phyloP scores from a whole-genome alignment of 192 early-diverging fungal genomes.

The Gryganskiella cystojenkinii region DNA sequence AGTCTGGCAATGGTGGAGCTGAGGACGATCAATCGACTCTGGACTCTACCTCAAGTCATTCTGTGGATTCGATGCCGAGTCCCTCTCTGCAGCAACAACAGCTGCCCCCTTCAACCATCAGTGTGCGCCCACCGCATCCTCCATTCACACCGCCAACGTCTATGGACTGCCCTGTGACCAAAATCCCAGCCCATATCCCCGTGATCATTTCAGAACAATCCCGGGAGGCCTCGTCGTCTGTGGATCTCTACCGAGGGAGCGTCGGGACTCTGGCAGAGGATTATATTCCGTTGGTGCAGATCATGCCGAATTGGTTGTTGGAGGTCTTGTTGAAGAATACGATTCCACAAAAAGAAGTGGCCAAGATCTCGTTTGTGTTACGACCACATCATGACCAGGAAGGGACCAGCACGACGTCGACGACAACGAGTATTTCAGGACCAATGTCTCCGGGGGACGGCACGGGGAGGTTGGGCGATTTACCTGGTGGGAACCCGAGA shows the following conservation, averaged over 20 bases:
- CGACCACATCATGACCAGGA: conserved; percentile 69
- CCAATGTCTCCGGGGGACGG: neutral
- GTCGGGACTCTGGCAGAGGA: conserved; percentile 63
- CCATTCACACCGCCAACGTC: conserved; percentile 55
- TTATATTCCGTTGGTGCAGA: conserved; percentile 66
- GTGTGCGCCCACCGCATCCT: conserved; percentile 34
- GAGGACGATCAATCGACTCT: conserved; percentile 34
- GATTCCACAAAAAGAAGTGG: conserved; percentile 74
- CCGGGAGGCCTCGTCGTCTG: conserved; percentile 72
- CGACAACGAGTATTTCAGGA: conserved; percentile 1
- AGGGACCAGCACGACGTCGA: too few species aligned
- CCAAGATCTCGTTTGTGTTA: conserved; percentile 88
- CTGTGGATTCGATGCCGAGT: conserved; percentile 10
- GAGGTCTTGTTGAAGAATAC: conserved; percentile 84
- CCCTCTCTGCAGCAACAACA: conserved; percentile 17
- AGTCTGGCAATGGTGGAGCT: neutral
- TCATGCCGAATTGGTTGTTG: conserved; percentile 87
- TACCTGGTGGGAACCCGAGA: conserved; percentile 66
- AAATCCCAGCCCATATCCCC: conserved; percentile 72
- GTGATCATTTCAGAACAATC: conserved; percentile 84
- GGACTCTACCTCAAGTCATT: conserved; percentile 21
- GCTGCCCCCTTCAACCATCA: conserved; percentile 19
- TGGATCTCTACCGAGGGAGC: conserved; percentile 79
- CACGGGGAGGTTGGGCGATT: conserved; percentile 19
- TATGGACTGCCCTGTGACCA: conserved; percentile 70